phyloP scores from a whole-genome alignment of 345 rosid species.

The Microcos paniculata region DNA sequence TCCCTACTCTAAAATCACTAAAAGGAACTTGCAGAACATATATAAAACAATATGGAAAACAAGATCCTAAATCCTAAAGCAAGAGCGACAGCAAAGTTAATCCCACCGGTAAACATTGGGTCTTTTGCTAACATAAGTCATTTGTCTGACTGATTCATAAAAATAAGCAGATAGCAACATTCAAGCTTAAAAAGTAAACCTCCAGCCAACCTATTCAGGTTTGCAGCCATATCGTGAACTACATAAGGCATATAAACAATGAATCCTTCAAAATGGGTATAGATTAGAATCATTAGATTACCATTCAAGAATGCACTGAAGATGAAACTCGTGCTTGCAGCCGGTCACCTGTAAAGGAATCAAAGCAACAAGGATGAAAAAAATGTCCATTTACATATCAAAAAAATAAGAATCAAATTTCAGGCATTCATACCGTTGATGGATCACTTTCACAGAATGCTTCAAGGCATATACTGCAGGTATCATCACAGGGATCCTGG shows the following conservation, averaged over 20 bases:
- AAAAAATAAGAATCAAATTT: background rate
- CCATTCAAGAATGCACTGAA: constrained; percentile 98
- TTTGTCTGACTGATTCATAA: background rate
- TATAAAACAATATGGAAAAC: background rate
- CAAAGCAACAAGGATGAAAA: background rate
- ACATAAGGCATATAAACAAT: background rate
- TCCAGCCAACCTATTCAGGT: background rate
- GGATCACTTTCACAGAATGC: constrained; percentile 79
- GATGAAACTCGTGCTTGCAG: constrained; percentile 98
- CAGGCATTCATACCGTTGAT: constrained; percentile 53
- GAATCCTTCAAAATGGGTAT: background rate
- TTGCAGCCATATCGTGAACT: background rate
- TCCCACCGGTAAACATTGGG: background rate
- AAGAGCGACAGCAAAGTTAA: background rate
- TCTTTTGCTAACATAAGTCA: background rate
- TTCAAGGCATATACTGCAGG: constrained; percentile 98
- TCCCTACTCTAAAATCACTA: background rate
- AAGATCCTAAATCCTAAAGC: background rate
- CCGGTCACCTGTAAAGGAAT: constrained; percentile 59
- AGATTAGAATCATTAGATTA: constrained; percentile 22
- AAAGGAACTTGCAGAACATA: background rate
- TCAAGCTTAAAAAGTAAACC: background rate
- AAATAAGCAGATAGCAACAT: background rate
- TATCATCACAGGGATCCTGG: constrained; percentile 94
- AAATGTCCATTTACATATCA: background rate